Evolutionary conservation across 257 asterid genomes (phyloP).

Genomic region (Jacaranda mimosifolia): DNA sequence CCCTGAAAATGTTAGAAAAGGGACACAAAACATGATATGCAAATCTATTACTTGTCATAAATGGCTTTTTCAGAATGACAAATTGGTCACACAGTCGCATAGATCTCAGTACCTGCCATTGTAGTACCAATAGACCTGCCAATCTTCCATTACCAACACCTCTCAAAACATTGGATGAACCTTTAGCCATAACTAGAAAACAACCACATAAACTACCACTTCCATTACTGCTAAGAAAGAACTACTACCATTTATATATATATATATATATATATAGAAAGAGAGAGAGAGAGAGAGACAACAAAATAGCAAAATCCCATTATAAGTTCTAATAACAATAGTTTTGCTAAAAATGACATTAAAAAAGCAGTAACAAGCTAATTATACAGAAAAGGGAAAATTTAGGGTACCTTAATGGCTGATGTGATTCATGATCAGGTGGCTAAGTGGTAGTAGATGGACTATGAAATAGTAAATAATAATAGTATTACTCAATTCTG

Average conservation of each 20-base stretch:
- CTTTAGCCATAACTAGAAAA: slow-evolving; percentile 30
- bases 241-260: neutral
- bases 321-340: neutral
- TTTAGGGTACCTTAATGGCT: slow-evolving; percentile 33
- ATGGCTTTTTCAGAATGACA: slow-evolving; percentile 40
- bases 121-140: slow-evolving; percentile 28
- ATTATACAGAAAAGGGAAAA: slow-evolving; percentile 18
- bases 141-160: slow-evolving; percentile 27
- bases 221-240: slow-evolving; percentile 19
- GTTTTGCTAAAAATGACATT: slow-evolving; percentile 31
- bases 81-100: slow-evolving; percentile 6
- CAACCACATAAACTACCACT: slow-evolving; percentile 40
- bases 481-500: neutral
- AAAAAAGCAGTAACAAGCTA: slow-evolving; percentile 30
- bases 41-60: slow-evolving; percentile 52
- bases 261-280: no score
- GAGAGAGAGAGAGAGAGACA: no score
- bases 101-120: slow-evolving; percentile 33
- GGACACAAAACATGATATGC: slow-evolving; percentile 47
- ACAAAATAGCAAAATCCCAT: slow-evolving; percentile 13
- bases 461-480: neutral
- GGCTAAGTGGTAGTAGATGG: neutral
- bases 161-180: neutral
- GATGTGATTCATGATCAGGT: neutral
- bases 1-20: slow-evolving; percentile 22